phyloP scores from a whole-genome alignment of 228 moss, liverwort and hornwort species.

The Sphagnum fallax region DNA sequence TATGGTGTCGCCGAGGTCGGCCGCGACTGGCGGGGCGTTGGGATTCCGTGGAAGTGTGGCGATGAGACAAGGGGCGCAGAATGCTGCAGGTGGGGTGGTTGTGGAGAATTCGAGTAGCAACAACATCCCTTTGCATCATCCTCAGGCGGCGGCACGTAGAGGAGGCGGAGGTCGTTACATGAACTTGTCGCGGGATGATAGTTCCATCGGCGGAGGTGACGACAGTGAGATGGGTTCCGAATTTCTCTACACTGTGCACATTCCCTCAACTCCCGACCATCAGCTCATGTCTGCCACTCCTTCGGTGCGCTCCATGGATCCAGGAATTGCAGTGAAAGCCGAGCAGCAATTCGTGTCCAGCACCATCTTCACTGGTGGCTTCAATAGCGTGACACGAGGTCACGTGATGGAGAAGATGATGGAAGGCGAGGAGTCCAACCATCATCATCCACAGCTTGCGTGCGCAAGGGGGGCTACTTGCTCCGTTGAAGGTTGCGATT shows the following conservation, averaged over 20 bases:
- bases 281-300: slow-evolving; percentile 37
- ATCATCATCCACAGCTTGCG: slow-evolving; percentile 5
- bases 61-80: slow-evolving; percentile 2
- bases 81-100: slow-evolving; percentile 4
- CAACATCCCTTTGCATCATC: slow-evolving; percentile 14
- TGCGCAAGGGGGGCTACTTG: slow-evolving; percentile 13
- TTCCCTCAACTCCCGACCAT: slow-evolving; percentile 43
- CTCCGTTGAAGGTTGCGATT: slow-evolving; percentile 20
- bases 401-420: slow-evolving; percentile 29
- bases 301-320: slow-evolving; percentile 7
- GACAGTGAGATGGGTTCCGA: slow-evolving; percentile 31
- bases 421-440: neutral
- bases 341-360: slow-evolving; percentile 25
- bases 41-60: neutral
- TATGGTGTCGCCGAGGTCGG: neutral
- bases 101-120: slow-evolving; percentile 15
- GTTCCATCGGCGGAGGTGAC: slow-evolving; percentile 8
- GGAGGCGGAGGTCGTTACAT: slow-evolving; percentile 36
- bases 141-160: slow-evolving; percentile 10
- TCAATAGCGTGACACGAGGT: slow-evolving; percentile 17
- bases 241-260: slow-evolving; percentile 39
- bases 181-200: slow-evolving; percentile 25
- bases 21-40: neutral
- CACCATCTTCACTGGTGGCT: slow-evolving; percentile 27
- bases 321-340: slow-evolving; percentile 13